Conservation (phyloP, 2,329 filamentous ascomycete genomes). For the Colletotrichum tofieldiae region DNA sequence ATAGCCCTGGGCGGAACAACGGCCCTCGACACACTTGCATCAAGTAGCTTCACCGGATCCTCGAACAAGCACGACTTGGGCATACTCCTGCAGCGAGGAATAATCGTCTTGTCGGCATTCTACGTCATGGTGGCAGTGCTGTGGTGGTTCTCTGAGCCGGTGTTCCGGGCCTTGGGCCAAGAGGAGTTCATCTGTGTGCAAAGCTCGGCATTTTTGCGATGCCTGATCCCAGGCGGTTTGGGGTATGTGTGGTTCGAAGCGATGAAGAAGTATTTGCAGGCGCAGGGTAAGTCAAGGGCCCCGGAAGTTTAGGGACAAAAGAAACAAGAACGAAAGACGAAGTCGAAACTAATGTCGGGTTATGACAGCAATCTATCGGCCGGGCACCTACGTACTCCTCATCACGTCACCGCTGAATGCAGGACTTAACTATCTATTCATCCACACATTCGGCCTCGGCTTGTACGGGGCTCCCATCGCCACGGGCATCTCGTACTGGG, state of each 20-base stretch:
- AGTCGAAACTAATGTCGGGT: constrained; percentile 1
- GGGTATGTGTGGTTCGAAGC: constrained; percentile 92
- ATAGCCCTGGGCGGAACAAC: constrained; percentile 89
- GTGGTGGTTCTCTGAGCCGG: constrained; percentile 81
- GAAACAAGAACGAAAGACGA: constrained; percentile 24
- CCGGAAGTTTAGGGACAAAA: constrained; percentile 12
- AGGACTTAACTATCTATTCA: constrained; percentile 84
- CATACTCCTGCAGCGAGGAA: constrained; percentile 81
- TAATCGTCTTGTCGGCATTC: constrained; percentile 80
- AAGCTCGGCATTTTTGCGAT: constrained; percentile 80
- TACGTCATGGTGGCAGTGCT: constrained; percentile 81
- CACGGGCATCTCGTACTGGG: constrained; percentile 89
- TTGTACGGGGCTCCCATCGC: constrained; percentile 86
- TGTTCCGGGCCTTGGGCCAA: constrained; percentile 84
- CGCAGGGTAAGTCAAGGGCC: constrained; percentile 76
- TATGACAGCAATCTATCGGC: constrained; percentile 76
- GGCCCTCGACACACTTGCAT: constrained; percentile 87
- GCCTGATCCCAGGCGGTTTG: constrained; percentile 84
- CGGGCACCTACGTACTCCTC: constrained; percentile 86
- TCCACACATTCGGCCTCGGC: constrained; percentile 79
- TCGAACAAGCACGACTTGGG: constrained; percentile 85
- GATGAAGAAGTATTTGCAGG: constrained; percentile 90
- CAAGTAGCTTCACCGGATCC: constrained; percentile 86
- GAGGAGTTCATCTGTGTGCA: constrained; percentile 83
- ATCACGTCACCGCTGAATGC: constrained; percentile 88